These are phyloP conservation scores for Ogataea siamensis DNA, from an alignment of 805 yeast genomes.

Conservation along the genomic window DNA sequence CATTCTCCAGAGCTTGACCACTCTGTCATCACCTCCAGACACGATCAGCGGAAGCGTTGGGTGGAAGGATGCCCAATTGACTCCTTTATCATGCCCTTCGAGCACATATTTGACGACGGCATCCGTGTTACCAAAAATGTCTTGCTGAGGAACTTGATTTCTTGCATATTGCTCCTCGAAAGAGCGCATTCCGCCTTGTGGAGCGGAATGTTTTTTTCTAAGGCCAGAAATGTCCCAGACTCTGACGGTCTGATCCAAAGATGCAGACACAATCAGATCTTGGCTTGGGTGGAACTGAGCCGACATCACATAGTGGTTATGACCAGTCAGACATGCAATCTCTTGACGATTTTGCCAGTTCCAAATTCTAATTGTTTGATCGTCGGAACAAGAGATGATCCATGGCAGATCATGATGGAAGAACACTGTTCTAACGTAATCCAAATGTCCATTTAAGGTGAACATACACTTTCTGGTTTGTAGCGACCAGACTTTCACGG, in stretches of 20 bases:
- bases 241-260: conserved; percentile 97
- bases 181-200: conserved; percentile 38
- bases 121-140: conserved; percentile 90
- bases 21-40: conserved; percentile 94
- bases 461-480: conserved; percentile 88
- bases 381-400: conserved; percentile 95
- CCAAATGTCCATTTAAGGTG: conserved; percentile 90
- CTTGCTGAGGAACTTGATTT: conserved; percentile 79
- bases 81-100: conserved; percentile 98
- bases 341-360: conserved; percentile 99
- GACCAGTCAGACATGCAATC: conserved; percentile 96
- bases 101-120: conserved; percentile 93
- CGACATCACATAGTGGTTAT: conserved; percentile 96
- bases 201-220: conserved; percentile 91
- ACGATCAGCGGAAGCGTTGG: conserved; percentile 94
- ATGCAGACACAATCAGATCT: conserved; percentile 91
- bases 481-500: conserved; percentile 94
- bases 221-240: conserved; percentile 98
- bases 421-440: conserved; percentile 88
- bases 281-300: conserved; percentile 97
- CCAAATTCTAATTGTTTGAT: conserved; percentile 98
- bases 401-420: conserved; percentile 97
- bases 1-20: conserved; percentile 96
- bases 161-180: conserved; percentile 50
- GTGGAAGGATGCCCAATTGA: conserved; percentile 97